Evolutionary conservation across 495 filamentous ascomycete genomes (phyloP).

Genomic region (Elasticomyces elasticus): DNA sequence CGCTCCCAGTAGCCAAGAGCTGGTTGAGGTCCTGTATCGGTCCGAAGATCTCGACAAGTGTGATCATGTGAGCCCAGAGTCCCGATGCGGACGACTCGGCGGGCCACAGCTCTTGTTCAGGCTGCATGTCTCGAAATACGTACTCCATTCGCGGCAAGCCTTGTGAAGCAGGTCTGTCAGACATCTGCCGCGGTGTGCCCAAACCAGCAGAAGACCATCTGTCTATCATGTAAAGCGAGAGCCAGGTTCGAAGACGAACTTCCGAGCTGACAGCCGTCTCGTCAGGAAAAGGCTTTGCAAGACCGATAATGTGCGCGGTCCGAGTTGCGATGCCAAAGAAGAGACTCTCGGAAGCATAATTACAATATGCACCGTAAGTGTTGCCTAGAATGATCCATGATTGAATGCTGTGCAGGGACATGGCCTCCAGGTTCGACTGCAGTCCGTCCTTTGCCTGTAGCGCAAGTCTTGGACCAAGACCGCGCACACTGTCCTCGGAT

Average conservation of each 20-base stretch:
- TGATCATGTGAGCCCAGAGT: conserved; percentile 18
- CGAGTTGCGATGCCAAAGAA: conserved; percentile 26
- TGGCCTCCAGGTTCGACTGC: conserved; percentile 23
- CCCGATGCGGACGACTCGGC: neutral
- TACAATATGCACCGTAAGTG: conserved; percentile 9
- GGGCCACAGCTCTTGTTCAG: neutral
- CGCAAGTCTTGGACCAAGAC: neutral
- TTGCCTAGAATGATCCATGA: conserved; percentile 34
- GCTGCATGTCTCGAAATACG: neutral
- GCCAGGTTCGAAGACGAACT: conserved; percentile 30
- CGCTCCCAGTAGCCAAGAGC: neutral
- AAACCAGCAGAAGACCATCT: conserved; percentile 35
- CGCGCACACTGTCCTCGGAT: neutral
- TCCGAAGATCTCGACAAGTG: conserved; percentile 13
- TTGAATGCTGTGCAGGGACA: conserved; percentile 33
- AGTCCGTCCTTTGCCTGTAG: neutral
- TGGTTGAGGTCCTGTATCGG: conserved; percentile 12
- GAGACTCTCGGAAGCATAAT: conserved; percentile 21
- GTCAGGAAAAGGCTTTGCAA: conserved; percentile 10
- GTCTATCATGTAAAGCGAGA: conserved; percentile 38
- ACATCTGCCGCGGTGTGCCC: conserved; percentile 27
- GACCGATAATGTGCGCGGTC: conserved; percentile 24
- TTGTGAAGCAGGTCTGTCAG: neutral
- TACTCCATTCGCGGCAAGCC: conserved; percentile 9
- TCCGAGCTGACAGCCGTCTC: conserved; percentile 19